Evolutionary conservation across 192 early-diverging fungal species (phyloP), one percentile per base, ranked within the genome.

Genomic region (Gryganskiella cystojenkinii): DNA sequence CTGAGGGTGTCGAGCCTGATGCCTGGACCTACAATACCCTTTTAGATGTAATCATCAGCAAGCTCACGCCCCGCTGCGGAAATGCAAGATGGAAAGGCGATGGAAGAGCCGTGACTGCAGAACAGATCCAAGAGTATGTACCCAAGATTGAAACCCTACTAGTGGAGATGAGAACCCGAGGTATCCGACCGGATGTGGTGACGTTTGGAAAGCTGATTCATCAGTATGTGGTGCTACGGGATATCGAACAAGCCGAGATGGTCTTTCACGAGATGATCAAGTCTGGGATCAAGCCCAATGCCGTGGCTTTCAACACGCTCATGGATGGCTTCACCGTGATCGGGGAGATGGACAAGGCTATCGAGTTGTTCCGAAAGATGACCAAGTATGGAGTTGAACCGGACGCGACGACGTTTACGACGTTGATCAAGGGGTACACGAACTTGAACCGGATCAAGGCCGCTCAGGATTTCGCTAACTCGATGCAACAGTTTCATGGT

Each of bases 341-440:
- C 27, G 66, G 59, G 30, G 66, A 78, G n/a, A 78, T 78, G 74
- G 74, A 78, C 43, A 78, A 78, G 42, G 74, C 74, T 4, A 54
- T 78, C 7, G 74, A 78, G 50, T 49, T 78, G 25, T 78, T 64
- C 52, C 74, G 74, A 19, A 57, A 65, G 66, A 78, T 78, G 74
- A 65, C 66, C 8, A 78, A 78, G 56, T 64, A 78, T 30, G 74
- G 74, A 35, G 74, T 78, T 3, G 52, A 78, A 40, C 59, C 74
- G 2, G 74, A 78, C 42, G 60, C 44, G 3, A 49, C 43, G 24
- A 69, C 74, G 0, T 78, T 78, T 22, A 69, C 74, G 14, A 78
- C 74, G 6, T 25, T 78, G 55, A 69, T 78, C 67, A 78, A 78
- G 33, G 74, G 74, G 14, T 78, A 59, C 43, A 47, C 65, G 47